phyloP scores from a whole-genome alignment of 257 asterid species.

The Schizonepeta tenuifolia region DNA sequence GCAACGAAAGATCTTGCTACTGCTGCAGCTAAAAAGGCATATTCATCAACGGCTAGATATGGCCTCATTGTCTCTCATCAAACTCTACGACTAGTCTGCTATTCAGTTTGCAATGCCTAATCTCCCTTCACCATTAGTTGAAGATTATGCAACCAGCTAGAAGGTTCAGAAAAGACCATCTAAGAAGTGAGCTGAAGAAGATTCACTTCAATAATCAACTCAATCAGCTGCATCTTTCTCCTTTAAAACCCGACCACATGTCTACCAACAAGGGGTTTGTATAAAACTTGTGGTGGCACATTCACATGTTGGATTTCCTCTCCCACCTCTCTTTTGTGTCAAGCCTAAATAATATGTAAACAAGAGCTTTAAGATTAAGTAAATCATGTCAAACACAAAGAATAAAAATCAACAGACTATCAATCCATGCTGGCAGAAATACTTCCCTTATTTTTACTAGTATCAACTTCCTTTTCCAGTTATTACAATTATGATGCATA shows the following conservation, averaged over 20 bases:
- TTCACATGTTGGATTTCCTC: conserved; percentile 87
- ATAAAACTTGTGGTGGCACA: background rate
- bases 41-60: background rate
- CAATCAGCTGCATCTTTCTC: conserved; percentile 3
- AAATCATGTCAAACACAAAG: conserved; percentile 1
- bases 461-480: conserved; percentile 9
- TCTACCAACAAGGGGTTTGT: background rate
- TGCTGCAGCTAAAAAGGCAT: background rate
- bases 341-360: conserved; percentile 50
- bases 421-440: background rate
- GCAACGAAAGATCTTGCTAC: background rate
- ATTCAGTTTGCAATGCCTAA: background rate
- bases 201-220: background rate
- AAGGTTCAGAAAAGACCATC: background rate
- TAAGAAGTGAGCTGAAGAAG: conserved; percentile 3
- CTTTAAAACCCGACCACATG: background rate
- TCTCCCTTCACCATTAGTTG: conserved; percentile 12
- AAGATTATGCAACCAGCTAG: background rate
- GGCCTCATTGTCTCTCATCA: background rate
- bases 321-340: conserved; percentile 89
- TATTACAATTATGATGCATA: background rate
- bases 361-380: background rate
- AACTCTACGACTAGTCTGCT: background rate
- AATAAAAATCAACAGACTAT: background rate
- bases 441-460: background rate